A percentile compares a stretch with the other conserved stretches of the same genome.
These are phyloP conservation scores for Hyphopichia fennica DNA, from an alignment of 1,139 yeast genomes.

Conservation along the genomic window DNA sequence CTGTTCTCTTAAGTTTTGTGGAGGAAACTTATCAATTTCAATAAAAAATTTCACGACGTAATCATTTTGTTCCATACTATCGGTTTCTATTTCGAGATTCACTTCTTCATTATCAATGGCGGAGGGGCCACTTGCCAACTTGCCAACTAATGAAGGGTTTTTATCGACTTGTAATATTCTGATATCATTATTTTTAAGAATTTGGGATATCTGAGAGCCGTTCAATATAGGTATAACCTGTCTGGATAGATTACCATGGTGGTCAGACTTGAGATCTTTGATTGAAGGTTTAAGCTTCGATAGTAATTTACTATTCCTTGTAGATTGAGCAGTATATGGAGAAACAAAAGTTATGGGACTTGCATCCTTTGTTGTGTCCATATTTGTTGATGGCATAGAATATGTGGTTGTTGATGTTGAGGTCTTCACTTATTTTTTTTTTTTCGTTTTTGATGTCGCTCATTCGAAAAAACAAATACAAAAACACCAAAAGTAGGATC, in stretches of 20 bases:
- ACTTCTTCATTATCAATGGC: neutral
- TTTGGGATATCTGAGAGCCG: neutral
- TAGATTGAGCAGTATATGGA: neutral
- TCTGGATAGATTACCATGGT: neutral
- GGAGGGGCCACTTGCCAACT: neutral
- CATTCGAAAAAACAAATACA: no score
- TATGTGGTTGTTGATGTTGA: no score
- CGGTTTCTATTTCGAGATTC: constrained; percentile 3
- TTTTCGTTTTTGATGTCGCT: no score
- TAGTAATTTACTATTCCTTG: neutral
- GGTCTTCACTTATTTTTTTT: no score
- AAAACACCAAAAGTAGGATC: no score
- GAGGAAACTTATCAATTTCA: constrained; percentile 27
- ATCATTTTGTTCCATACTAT: constrained; percentile 2
- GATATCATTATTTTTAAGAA: neutral
- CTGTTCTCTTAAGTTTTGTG: constrained; percentile 37
- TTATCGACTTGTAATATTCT: neutral
- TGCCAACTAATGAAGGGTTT: neutral
- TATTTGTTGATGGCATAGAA: no score
- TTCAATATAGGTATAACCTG: neutral
- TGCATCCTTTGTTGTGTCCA: neutral
- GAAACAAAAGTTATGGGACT: neutral
- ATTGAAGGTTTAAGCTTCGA: neutral
- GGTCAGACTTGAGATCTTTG: neutral
- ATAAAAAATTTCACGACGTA: constrained; percentile 9